Evolutionary conservation across 148 eudicot genomes (phyloP).

Genomic region (Rhododendron molle): DNA sequence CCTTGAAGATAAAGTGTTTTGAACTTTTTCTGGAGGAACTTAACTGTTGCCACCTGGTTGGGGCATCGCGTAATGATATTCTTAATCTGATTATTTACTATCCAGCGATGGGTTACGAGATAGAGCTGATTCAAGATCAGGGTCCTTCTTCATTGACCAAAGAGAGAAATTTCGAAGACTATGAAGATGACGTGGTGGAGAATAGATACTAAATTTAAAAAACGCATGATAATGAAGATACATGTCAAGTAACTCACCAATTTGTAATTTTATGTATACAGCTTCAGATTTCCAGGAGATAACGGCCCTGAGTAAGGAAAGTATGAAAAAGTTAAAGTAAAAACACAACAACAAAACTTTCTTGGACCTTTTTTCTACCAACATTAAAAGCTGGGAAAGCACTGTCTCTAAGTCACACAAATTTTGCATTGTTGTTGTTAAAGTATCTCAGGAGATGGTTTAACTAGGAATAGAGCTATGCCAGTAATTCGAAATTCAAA

Average conservation of each 20-base stretch:
- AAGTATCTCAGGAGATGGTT: background rate
- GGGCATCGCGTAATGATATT: conserved; percentile 74
- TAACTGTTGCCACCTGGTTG: conserved; percentile 50
- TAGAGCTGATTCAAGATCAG: conserved; percentile 81
- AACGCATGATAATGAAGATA: background rate
- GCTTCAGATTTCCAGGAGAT: conserved; percentile 1
- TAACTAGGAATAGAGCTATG: background rate
- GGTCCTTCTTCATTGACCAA: conserved; percentile 97
- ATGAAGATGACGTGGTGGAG: conserved; percentile 4
- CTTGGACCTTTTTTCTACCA: background rate
- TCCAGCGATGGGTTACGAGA: conserved; percentile 85
- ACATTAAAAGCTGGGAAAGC: background rate
- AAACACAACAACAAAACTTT: background rate
- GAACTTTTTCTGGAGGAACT: conserved; percentile 82
- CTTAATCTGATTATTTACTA: conserved; percentile 88
- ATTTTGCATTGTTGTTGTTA: background rate
- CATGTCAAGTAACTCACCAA: conserved; percentile 6
- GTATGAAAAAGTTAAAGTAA: background rate
- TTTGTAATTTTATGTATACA: conserved; percentile 1
- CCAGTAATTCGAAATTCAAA: background rate
- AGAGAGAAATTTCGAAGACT: conserved; percentile 47
- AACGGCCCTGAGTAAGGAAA: background rate
- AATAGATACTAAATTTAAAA: conserved; percentile 3
- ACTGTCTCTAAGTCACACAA: background rate
- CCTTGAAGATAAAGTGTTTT: conserved; percentile 91